These are phyloP conservation scores for Metrosideros polymorpha DNA, from an alignment of 441 rosid genomes.

Conservation along the genomic window DNA sequence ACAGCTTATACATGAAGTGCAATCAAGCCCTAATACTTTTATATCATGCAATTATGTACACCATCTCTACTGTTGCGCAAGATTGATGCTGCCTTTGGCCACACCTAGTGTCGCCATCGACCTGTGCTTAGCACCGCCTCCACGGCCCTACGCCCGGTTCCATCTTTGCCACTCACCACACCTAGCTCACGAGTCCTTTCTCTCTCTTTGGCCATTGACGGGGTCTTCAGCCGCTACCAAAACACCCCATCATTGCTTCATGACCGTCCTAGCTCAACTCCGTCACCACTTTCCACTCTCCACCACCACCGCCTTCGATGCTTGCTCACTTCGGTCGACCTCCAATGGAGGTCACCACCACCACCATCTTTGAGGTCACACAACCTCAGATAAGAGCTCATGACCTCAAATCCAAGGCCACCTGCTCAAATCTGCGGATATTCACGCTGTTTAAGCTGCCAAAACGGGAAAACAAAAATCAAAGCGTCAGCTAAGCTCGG, in stretches of 20 bases:
- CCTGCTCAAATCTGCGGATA: neutral
- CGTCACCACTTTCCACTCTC: neutral
- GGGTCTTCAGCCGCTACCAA: neutral
- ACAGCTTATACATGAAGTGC: neutral
- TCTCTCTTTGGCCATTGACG: neutral
- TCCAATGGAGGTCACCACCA: neutral
- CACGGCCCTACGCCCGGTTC: neutral
- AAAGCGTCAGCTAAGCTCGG: neutral
- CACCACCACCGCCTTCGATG: neutral
- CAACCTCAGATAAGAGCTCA: neutral
- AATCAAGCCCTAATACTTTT: neutral
- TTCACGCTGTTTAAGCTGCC: neutral
- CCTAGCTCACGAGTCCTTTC: neutral
- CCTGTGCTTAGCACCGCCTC: neutral
- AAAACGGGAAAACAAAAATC: neutral
- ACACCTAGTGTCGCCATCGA: too few relatives aligned
- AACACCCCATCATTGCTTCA: neutral
- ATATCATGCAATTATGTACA: neutral
- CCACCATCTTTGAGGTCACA: neutral
- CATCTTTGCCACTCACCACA: neutral
- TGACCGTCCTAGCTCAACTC: neutral
- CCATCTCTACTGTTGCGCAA: neutral
- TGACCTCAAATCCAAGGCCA: neutral
- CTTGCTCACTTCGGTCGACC: neutral
- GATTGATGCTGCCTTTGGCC: neutral